These are phyloP conservation scores for Fusarium secorum DNA, from an alignment of 2,329 filamentous ascomycete genomes.

Conservation along the genomic window DNA sequence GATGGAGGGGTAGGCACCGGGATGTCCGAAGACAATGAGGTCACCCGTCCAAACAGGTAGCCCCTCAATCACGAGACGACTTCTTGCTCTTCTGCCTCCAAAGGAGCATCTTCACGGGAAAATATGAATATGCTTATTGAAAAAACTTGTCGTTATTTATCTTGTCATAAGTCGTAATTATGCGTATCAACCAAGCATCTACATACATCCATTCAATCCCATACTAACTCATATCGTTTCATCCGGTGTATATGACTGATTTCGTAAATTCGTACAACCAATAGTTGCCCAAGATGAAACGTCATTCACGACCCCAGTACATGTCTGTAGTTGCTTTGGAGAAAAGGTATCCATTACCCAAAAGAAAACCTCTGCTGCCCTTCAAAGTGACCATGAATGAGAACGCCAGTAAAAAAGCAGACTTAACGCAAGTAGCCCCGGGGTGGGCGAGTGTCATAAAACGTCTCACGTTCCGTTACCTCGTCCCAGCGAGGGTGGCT, in stretches of 20 bases:
- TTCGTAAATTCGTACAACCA: conserved; percentile 34
- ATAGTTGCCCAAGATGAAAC: conserved; percentile 18
- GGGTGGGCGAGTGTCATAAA: conserved; percentile 62
- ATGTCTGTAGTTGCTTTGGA: conserved; percentile 26
- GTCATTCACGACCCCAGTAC: conserved; percentile 10
- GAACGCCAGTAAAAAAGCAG: conserved; percentile 28
- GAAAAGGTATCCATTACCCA: conserved; percentile 22
- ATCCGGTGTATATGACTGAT: conserved; percentile 33
- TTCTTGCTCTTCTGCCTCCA: background rate
- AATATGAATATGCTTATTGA: background rate
- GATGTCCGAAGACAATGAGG: conserved; percentile 21
- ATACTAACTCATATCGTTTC: conserved; percentile 3
- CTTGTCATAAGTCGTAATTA: conserved; percentile 34
- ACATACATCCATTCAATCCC: conserved; percentile 29
- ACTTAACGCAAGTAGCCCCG: conserved; percentile 41
- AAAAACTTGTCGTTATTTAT: conserved; percentile 11
- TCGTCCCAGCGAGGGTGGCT: conserved; percentile 60
- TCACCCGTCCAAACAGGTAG: conserved; percentile 12
- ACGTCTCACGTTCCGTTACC: conserved; percentile 72
- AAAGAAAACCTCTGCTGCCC: conserved; percentile 1
- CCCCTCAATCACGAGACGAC: background rate
- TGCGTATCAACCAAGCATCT: conserved; percentile 29
- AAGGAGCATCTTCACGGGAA: background rate
- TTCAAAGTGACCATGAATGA: conserved; percentile 20
- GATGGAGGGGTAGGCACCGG: background rate